Base-by-base conservation (phyloP, 2,329 filamentous ascomycete species). In the Simplicillium aogashimaense region DNA sequence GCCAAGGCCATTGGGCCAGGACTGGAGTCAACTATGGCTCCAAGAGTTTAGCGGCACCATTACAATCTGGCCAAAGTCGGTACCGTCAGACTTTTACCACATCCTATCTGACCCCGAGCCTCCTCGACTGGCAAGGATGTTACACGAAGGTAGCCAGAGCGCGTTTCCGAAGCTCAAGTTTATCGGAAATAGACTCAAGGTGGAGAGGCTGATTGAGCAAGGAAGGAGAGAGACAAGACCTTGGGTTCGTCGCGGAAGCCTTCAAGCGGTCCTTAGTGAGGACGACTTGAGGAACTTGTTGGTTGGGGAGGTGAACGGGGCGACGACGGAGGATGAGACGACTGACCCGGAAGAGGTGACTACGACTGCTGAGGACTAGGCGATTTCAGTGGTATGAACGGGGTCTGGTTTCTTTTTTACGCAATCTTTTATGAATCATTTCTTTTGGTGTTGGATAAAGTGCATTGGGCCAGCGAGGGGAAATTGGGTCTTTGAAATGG, bases 1-100 rank as follows among this genome's bases (percentile, higher is more conserved):
- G 0, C 92, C 92, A 1, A 79, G 92, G 0, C 88, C 87, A 0
- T 62, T 97, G 16, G 90, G 89, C 3, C 90, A 97, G 60, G 92
- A 98, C 58, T 98, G 92, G 92, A 89, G 83, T 43, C 85, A 95
- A 61, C 79, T 98, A 16, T 98, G 90, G 86, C 74, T 98, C 36
- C 92, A 98, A 59, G 79, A 88, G 43, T 98, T 98, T 60, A 84
- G 83, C 47, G 92, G 92, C 20, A 97, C 87, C 9, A 83, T 97
- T 47, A 98, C 92, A 11, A 89, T 98, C 54, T 97, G 90, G 89
- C 92, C 92, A 7, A 87, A 88, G 58, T 82, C 80, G 11, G 66
- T 80, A 3, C 65, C 78, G 2, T 83, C 78, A 2, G 92, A 98
- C 63, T 94, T 95, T 57, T 79, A 74, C 56, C 77, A 86, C 51